Base-by-base conservation (phyloP, 1,284 basidiomycete genomes). In the Cronartium quercuum region DNA sequence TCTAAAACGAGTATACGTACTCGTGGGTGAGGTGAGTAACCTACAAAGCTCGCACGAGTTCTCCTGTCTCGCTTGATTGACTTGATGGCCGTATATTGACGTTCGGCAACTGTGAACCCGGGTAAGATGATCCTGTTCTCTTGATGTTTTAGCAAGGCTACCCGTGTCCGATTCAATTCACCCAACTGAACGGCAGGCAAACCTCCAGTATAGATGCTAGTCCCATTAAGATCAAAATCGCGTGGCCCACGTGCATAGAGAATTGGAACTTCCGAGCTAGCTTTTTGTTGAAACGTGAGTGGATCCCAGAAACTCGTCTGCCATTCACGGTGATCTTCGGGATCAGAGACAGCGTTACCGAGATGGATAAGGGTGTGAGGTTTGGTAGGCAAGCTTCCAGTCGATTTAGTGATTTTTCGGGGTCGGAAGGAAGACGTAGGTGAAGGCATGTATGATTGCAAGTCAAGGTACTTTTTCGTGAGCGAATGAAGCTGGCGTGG, bases 281-380 rank as follows among this genome's bases (percentile, higher is more conserved):
- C 37, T 29, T 38, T 70, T 3, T 68, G 35, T 60, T 74, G 70
- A 37, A 76, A 74, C 15, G 79, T 79, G 18, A 80, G 34, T 1
- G 77, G 75, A 38, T 80, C 79, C 76, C 76, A 80, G 21, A 79
- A 76, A 58, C 79, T 78, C 13, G 79, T 80, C 61, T 80, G 79
- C 79, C 79, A 80, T 21, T 80, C 77, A 2, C 76, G 70, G 41
- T 78, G 75, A 63, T 78, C 76, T 67, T 78, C 66, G 2, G 78
- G 75, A 47, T 77, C 76, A 60, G 79, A 78, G 29, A 78, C 78
- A 9, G 66, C 65, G 62, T 80, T 78, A 10, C 79, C 79, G 13
- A 76, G 75, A 76, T 80, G 79, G 24, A 80, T 68, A 47, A 80
- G 61, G 35, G 79, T 61, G 61, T 78, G 70, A 5, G 77, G 77